Conservation (phyloP, 2,329 filamentous ascomycete species). For the Colletotrichum lindemuthianum region DNA sequence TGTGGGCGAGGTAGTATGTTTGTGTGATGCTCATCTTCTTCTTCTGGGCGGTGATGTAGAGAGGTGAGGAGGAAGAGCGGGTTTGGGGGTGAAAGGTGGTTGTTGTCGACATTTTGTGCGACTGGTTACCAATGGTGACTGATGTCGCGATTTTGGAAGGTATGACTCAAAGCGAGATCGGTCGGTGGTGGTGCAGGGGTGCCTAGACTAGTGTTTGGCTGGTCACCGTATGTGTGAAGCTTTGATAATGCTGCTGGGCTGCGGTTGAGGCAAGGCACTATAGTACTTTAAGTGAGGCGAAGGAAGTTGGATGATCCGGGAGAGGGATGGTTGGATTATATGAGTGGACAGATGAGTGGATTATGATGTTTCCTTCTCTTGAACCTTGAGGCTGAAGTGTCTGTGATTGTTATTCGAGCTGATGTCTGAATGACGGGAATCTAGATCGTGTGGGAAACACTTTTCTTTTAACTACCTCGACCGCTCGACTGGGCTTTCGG, state of each 20-base stretch:
- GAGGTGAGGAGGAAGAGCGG: conserved; percentile 51
- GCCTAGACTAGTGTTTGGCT: conserved; percentile 29
- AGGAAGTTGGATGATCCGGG: background rate
- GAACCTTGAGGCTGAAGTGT: conserved; percentile 23
- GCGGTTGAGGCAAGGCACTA: background rate
- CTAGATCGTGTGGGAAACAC: conserved; percentile 28
- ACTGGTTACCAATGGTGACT: conserved; percentile 33
- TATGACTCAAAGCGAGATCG: conserved; percentile 37
- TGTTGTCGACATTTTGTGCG: conserved; percentile 45
- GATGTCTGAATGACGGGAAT: conserved; percentile 13
- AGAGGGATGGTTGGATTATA: conserved; percentile 17
- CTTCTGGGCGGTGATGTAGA: conserved; percentile 50
- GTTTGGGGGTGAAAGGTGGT: conserved; percentile 42
- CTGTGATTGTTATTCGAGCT: conserved; percentile 20
- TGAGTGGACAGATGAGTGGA: background rate
- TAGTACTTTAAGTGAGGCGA: conserved; percentile 5
- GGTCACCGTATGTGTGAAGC: conserved; percentile 18
- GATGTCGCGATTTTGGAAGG: conserved; percentile 35
- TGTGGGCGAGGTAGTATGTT: conserved; percentile 98
- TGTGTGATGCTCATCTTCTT: conserved; percentile 97
- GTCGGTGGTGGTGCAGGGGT: conserved; percentile 32
- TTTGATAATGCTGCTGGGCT: conserved; percentile 23
- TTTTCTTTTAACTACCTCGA: conserved; percentile 34
- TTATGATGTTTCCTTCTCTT: conserved; percentile 26
- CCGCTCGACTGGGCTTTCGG: conserved; percentile 27